A percentile compares a stretch with the other conserved stretches of the same genome.
Evolutionary conservation across 371 early-diverging fungal species (phyloP).

Genomic region (Parasitella parasitica): DNA sequence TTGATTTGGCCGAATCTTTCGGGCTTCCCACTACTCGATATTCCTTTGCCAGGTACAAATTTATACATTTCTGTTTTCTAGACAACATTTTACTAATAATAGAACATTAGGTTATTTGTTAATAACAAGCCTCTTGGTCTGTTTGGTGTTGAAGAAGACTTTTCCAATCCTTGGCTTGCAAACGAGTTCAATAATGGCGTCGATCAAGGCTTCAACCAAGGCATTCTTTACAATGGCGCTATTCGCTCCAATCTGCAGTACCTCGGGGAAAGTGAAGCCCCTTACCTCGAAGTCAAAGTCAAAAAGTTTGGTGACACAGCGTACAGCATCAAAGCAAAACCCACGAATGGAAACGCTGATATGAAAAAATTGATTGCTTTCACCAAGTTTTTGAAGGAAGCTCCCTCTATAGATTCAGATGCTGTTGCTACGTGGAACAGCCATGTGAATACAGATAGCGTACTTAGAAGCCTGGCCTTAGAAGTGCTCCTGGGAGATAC

Average conservation of each 20-base stretch:
- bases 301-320: conserved; percentile 12
- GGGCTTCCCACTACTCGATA: conserved; percentile 25
- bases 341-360: conserved; percentile 8
- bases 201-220: conserved; percentile 18
- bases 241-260: background rate
- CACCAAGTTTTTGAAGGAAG: conserved; percentile 25
- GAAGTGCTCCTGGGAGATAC: conserved; percentile 31
- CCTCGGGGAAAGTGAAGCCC: background rate
- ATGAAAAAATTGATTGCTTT: conserved; percentile 23
- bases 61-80: background rate
- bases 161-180: conserved; percentile 30
- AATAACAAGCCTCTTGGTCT: conserved; percentile 34
- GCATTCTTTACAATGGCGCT: conserved; percentile 26
- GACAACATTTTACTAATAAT: background rate
- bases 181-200: conserved; percentile 32
- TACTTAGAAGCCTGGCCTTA: conserved; percentile 23
- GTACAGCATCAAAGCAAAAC: conserved; percentile 26
- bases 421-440: conserved; percentile 27
- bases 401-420: conserved; percentile 9
- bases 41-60: conserved; percentile 25
- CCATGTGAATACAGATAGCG: conserved; percentile 6
- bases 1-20: conserved; percentile 19
- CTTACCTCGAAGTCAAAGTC: conserved; percentile 6
- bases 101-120: conserved; percentile 26
- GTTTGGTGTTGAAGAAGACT: conserved; percentile 32